Conservation (phyloP, 495 filamentous ascomycete species). For the Podospora australis region DNA sequence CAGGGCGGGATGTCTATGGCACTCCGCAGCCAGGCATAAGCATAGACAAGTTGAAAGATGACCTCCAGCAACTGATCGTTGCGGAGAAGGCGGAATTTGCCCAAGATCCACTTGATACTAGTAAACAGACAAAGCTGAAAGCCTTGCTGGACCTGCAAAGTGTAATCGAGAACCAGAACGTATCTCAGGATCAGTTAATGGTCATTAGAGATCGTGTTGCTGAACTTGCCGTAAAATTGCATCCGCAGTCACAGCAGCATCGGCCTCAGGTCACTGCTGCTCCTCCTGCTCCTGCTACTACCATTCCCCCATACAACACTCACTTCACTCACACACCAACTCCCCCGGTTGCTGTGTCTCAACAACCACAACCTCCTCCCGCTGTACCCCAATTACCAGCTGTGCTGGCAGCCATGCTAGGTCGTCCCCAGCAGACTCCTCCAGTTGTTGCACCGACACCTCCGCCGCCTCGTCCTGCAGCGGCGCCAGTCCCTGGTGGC, state of each 20-base stretch:
- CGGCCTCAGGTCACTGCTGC: conserved; percentile 23
- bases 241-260: conserved; percentile 27
- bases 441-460: conserved; percentile 28
- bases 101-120: conserved; percentile 63
- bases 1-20: conserved; percentile 24
- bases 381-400: conserved; percentile 23
- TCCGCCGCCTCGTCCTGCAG: conserved; percentile 25
- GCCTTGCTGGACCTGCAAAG: conserved; percentile 80
- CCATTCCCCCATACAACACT: conserved; percentile 14
- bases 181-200: conserved; percentile 73
- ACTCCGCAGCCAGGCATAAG: conserved; percentile 41
- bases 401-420: conserved; percentile 12
- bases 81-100: conserved; percentile 64
- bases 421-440: conserved; percentile 17
- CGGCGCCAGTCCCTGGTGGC: conserved; percentile 9
- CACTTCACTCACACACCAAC: conserved; percentile 21
- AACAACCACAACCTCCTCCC: conserved; percentile 16
- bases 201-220: conserved; percentile 74
- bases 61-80: conserved; percentile 69
- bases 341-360: not conserved
- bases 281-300: conserved; percentile 3
- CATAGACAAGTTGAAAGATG: conserved; percentile 70
- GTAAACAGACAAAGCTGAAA: conserved; percentile 69
- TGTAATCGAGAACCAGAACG: conserved; percentile 69
- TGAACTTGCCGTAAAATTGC: conserved; percentile 54